Evolutionary conservation across 176 grass and related monocot genomes (phyloP).

Genomic region (Rhynchospora breviuscula): DNA sequence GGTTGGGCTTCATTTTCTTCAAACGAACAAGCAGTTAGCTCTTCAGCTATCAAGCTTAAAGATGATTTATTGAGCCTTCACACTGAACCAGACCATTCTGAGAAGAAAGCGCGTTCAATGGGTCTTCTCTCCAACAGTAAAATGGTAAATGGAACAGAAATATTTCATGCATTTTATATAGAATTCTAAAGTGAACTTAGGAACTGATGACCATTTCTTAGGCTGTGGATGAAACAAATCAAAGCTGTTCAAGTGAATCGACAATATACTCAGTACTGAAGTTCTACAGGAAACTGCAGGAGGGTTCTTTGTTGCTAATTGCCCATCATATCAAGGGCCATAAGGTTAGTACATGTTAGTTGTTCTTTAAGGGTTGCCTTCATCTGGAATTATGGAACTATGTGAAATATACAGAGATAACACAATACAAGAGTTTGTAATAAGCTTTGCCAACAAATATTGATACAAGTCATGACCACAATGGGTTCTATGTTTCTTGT

Average conservation of each 20-base stretch:
- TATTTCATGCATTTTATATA: constrained; percentile 9
- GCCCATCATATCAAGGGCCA: constrained; percentile 19
- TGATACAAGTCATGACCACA: not conserved
- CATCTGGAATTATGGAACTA: not conserved
- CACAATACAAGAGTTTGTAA: not conserved
- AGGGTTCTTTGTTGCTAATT: constrained; percentile 21
- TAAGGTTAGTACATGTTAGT: constrained; percentile 7
- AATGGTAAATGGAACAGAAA: constrained; percentile 16
- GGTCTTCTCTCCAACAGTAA: not conserved
- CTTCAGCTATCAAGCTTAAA: not conserved
- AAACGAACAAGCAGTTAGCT: not conserved
- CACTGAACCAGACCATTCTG: not conserved
- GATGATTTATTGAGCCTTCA: not conserved
- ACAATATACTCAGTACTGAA: not conserved
- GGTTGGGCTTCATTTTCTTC: constrained; percentile 17
- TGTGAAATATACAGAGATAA: not conserved
- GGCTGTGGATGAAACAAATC: constrained; percentile 19
- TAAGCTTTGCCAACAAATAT: not conserved
- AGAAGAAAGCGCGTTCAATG: not conserved
- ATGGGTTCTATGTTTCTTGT: not conserved
- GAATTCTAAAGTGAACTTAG: not conserved
- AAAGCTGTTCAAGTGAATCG: constrained; percentile 3
- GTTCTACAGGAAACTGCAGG: constrained; percentile 9
- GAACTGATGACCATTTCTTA: constrained; percentile 15
- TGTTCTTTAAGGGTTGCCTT: not conserved